phyloP scores from a whole-genome alignment of 106 monocot genomes.

The Platanthera guangdongensis region DNA sequence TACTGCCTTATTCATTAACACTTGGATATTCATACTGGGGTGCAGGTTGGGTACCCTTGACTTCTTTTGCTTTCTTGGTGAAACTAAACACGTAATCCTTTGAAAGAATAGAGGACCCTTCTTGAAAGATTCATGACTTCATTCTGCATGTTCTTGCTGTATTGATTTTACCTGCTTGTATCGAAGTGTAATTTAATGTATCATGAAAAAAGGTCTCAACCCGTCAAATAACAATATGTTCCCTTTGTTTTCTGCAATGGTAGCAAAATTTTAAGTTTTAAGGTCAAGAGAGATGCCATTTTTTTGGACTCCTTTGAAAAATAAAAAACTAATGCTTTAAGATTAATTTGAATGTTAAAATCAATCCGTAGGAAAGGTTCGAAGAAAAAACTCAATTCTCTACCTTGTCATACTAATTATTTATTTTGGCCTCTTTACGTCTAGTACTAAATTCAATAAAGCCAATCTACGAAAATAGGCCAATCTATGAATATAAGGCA shows the following conservation, averaged over 20 bases:
- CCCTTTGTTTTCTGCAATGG: background rate
- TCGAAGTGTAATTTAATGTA: background rate
- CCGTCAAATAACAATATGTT: background rate
- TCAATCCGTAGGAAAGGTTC: background rate
- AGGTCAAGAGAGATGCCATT: background rate
- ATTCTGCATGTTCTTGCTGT: background rate
- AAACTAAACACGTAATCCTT: background rate
- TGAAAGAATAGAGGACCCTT: background rate
- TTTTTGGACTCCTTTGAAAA: background rate
- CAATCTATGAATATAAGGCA: background rate
- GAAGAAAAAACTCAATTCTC: background rate
- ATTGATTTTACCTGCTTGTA: background rate
- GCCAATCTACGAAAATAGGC: background rate
- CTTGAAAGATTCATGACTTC: background rate
- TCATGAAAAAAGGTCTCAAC: background rate
- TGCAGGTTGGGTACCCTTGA: constrained; percentile 55
- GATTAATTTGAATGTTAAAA: background rate
- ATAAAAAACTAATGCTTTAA: background rate
- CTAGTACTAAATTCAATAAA: background rate
- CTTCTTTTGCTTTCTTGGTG: constrained; percentile 2
- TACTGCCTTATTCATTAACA: constrained; percentile 58
- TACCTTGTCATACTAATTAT: background rate
- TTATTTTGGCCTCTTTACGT: background rate
- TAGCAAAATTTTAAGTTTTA: background rate
- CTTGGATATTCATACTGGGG: constrained; percentile 95